These are phyloP conservation scores for Hibiscus mutabilis DNA, from an alignment of 345 rosid species.

Conservation along the genomic window DNA sequence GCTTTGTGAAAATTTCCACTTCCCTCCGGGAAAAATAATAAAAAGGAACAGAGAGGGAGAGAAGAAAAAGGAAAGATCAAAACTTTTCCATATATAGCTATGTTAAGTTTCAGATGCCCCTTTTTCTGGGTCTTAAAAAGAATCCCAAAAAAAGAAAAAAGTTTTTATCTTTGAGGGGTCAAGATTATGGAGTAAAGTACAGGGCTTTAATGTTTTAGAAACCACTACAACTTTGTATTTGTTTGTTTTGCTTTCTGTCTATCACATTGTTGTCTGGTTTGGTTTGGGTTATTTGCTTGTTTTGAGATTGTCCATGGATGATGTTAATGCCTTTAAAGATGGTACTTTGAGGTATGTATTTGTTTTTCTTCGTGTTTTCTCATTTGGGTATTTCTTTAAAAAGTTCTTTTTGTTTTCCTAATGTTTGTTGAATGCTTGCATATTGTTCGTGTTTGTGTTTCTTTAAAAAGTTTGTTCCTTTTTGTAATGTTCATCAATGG, in stretches of 20 bases:
- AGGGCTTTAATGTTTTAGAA: slow-evolving; percentile 11
- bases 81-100: background rate
- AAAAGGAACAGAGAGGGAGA: background rate
- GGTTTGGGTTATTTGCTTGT: background rate
- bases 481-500: background rate
- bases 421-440: background rate
- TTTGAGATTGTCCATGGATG: slow-evolving; percentile 22
- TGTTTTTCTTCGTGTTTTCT: slow-evolving; percentile 21
- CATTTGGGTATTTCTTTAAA: slow-evolving; percentile 23
- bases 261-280: background rate
- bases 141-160: background rate
- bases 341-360: slow-evolving; percentile 23
- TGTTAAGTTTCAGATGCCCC: background rate
- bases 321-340: slow-evolving; percentile 2
- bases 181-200: slow-evolving; percentile 8
- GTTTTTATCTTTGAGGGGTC: background rate
- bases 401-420: background rate
- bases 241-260: background rate
- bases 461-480: background rate
- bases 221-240: background rate
- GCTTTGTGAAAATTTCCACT: background rate
- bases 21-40: background rate
- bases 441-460: background rate
- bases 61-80: background rate
- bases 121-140: slow-evolving; percentile 5